Conservation (phyloP, 1,284 basidiomycete species). For the Cutaneotrichosporon mucoides region DNA sequence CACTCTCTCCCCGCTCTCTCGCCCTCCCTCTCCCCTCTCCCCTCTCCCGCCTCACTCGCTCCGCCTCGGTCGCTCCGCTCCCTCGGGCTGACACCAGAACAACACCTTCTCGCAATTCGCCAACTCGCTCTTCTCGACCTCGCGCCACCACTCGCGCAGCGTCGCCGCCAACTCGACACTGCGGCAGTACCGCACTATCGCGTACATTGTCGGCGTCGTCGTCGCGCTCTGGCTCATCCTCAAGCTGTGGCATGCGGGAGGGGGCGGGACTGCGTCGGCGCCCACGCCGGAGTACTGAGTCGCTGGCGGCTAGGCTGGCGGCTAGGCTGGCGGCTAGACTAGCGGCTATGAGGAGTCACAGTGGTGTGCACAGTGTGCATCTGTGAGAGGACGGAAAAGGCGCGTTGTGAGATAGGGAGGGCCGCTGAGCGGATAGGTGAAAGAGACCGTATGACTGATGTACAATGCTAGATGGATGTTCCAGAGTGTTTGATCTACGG, state of each 20-base stretch:
- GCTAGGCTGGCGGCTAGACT: background rate
- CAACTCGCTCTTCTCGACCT: conserved; percentile 46
- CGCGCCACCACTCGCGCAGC: conserved; percentile 41
- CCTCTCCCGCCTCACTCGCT: background rate
- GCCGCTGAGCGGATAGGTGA: too few species aligned
- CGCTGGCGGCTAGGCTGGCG: background rate
- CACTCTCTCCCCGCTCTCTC: too few species aligned
- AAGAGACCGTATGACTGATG: too few species aligned
- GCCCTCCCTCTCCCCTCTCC: background rate
- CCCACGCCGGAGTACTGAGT: background rate
- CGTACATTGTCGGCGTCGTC: conserved; percentile 39
- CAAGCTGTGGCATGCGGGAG: conserved; percentile 29
- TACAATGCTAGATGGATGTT: too few species aligned
- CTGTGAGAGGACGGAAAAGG: too few species aligned
- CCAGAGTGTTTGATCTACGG: too few species aligned
- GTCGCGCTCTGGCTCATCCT: conserved; percentile 40
- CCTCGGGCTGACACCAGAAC: conserved; percentile 1
- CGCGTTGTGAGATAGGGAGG: background rate
- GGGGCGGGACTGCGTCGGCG: background rate
- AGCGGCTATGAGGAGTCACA: too few species aligned
- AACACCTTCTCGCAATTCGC: conserved; percentile 44
- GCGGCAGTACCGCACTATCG: conserved; percentile 44
- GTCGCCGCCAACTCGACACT: conserved; percentile 40
- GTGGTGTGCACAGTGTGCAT: background rate
- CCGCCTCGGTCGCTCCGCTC: background rate